phyloP scores from a whole-genome alignment of 345 rosid genomes.

The Populus simonii region DNA sequence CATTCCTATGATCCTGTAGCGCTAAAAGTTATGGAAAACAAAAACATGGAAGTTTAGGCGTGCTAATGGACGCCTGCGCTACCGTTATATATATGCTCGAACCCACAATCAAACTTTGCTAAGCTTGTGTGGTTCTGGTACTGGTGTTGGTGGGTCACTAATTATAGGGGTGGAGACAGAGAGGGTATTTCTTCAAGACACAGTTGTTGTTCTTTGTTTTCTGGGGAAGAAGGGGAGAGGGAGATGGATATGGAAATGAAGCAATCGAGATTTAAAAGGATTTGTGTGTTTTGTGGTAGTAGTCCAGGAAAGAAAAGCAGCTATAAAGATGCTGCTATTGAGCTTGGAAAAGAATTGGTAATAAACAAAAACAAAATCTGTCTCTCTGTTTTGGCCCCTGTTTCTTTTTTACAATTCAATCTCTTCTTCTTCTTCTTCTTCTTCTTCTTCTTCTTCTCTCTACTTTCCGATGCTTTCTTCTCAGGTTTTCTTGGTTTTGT shows the following conservation, averaged over 20 bases:
- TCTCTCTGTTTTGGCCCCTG: background rate
- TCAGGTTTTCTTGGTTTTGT: background rate
- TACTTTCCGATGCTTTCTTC: background rate
- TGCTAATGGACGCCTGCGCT: constrained; percentile 23
- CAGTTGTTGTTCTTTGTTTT: background rate
- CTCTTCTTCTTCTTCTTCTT: background rate
- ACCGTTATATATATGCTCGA: constrained; percentile 26
- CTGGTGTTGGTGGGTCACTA: constrained; percentile 7
- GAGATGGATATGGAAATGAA: constrained; percentile 13
- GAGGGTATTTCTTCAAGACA: background rate
- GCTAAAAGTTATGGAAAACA: no score
- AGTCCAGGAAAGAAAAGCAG: constrained; percentile 33
- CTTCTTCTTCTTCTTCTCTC: background rate
- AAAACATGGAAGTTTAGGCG: constrained; percentile 4
- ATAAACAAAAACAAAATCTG: background rate
- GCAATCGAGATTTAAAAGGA: constrained; percentile 26
- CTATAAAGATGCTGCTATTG: constrained; percentile 34
- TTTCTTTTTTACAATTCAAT: background rate
- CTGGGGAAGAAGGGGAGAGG: background rate
- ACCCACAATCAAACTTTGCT: background rate
- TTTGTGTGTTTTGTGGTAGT: constrained; percentile 36
- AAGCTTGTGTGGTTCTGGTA: background rate
- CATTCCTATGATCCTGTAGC: no score
- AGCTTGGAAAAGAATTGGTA: constrained; percentile 35
- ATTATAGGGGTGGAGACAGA: background rate